Evolutionary conservation across 2,329 filamentous ascomycete species (phyloP).

Genomic region (Ophiocordyceps robertsii): DNA sequence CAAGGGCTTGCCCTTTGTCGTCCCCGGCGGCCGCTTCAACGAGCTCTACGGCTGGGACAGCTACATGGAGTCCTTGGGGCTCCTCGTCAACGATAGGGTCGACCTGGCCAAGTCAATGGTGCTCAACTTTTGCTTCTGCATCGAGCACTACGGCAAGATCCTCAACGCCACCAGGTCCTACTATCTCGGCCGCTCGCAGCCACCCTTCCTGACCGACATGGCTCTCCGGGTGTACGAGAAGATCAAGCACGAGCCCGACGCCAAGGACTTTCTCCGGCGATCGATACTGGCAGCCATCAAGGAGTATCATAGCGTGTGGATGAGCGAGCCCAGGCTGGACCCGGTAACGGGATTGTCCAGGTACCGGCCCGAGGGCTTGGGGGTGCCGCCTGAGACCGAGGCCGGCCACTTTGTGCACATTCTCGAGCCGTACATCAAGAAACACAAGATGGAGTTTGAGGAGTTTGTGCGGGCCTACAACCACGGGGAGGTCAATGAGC

Average conservation of each 20-base stretch:
- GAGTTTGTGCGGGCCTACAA: constrained; percentile 90
- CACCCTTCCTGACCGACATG: constrained; percentile 96
- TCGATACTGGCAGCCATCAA: constrained; percentile 89
- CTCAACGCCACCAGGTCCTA: constrained; percentile 94
- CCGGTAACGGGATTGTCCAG: constrained; percentile 65
- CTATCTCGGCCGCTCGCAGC: constrained; percentile 87
- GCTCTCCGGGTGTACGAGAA: constrained; percentile 84
- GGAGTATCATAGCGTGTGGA: constrained; percentile 89
- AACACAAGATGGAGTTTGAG: constrained; percentile 67
- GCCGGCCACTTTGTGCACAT: constrained; percentile 77
- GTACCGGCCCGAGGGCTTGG: constrained; percentile 71
- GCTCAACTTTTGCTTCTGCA: constrained; percentile 92
- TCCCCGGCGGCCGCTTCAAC: constrained; percentile 94
- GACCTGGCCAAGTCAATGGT: constrained; percentile 92
- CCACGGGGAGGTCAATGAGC: constrained; percentile 58
- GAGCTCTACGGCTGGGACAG: constrained; percentile 98
- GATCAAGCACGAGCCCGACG: constrained; percentile 73
- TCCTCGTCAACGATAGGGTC: constrained; percentile 73
- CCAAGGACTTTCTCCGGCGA: constrained; percentile 66
- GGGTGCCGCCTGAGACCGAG: constrained; percentile 86
- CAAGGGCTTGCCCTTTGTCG: constrained; percentile 82
- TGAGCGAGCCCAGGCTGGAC: constrained; percentile 63
- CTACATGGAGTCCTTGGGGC: constrained; percentile 91
- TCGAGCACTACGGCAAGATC: constrained; percentile 96
- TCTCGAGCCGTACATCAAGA: constrained; percentile 68